phyloP scores from a whole-genome alignment of 2,329 filamentous ascomycete species.

The Phoma sp. region DNA sequence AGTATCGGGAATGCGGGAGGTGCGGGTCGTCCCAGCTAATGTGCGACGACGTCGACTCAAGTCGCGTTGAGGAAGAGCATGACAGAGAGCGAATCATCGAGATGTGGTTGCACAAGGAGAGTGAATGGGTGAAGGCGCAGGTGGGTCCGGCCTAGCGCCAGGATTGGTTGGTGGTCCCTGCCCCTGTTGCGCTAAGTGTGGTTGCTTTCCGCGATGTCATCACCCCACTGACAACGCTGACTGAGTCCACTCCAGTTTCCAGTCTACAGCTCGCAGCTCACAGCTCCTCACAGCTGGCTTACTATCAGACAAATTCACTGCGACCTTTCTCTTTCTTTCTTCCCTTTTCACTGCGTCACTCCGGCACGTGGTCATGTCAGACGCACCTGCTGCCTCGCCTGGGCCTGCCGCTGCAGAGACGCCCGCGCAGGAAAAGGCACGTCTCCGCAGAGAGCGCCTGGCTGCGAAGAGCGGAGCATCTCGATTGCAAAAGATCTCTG shows the following conservation, averaged over 20 bases:
- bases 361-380: background rate
- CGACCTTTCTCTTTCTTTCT: background rate
- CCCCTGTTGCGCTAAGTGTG: background rate
- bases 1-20: conserved; percentile 1
- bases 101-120: background rate
- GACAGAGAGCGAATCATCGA: background rate
- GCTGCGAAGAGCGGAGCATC: conserved; percentile 78
- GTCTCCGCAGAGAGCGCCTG: conserved; percentile 77
- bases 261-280: background rate
- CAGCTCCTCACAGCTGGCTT: background rate
- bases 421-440: conserved; percentile 64
- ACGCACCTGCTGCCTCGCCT: conserved; percentile 27
- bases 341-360: too few species aligned
- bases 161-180: background rate
- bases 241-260: too few species aligned
- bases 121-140: background rate
- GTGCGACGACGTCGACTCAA: background rate
- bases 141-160: conserved; percentile 1
- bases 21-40: conserved; percentile 1
- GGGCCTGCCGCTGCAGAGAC: conserved; percentile 40
- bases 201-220: conserved; percentile 1
- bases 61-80: conserved; percentile 1
- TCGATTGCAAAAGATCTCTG: conserved; percentile 76
- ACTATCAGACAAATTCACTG: conserved; percentile 6
- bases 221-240: background rate